Base-by-base conservation (phyloP, 164 flowering plant species). In the Dillenia turbinata region DNA sequence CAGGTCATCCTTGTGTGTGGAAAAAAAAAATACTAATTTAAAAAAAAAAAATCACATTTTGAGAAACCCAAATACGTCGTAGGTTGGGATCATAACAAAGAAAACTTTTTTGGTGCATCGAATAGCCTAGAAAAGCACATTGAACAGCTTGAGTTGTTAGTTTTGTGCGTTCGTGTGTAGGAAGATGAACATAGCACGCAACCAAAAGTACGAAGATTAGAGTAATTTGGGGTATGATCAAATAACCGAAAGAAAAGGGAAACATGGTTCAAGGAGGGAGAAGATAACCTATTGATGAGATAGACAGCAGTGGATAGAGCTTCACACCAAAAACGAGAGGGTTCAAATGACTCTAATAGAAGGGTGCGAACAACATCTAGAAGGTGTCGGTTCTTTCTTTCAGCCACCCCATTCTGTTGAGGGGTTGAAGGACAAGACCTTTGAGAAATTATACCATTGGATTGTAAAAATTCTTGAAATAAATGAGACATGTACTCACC, bases 91-190 rank as follows among this genome's bases (percentile, higher is more conserved):
- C 40, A 33, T 33, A 33, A 33, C 40, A 33, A 33, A 33, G 40
- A 33, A 33, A 33, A 33, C 40, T 7, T 33, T 33, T 33, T 33
- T 33, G 40, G 40, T 33, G 7, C 40, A 33, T 7, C 40, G 40
- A 33, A 53, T 63, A 69, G 17, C 60, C 68, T 33, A 69, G 10
- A 64, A 69, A 63, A 13, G 45, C 66, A 57, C 62, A 68, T 11
- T 16, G 17, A 14, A 40, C 71, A 51, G 22, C 60, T 43, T 54
- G 60, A 61, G 65, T 22, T 9, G 48, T 0, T 10, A 55, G 44
- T 13, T 63, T 67, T 9, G 47, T 58, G 64, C 48, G 53, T 24
- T 57, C 45, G 52, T 3, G 13, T 8, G 63, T 53, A 48, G 63
- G 49, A 9, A 69, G 47, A 26, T 63, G 64, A 56, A 64, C 63